Percentiles rank a stretch among this genome's conserved stretches.
Evolutionary conservation across 257 asterid genomes (phyloP).

Genomic region (Leptodermis oblonga): DNA sequence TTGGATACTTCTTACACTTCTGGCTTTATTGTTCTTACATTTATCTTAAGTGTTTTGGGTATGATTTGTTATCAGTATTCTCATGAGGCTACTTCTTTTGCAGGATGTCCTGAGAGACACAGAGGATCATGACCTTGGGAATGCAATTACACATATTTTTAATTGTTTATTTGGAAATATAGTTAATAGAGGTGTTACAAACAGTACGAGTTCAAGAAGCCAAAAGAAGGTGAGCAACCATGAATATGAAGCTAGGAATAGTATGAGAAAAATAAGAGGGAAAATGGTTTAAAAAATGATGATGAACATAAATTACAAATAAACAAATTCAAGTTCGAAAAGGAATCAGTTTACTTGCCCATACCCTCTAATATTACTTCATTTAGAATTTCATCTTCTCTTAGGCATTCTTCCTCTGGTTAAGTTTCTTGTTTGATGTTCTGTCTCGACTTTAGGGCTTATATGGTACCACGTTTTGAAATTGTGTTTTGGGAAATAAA

Average conservation of each 20-base stretch:
- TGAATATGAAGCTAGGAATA: background rate
- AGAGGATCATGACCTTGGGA: constrained; percentile 81
- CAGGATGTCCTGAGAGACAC: constrained; percentile 81
- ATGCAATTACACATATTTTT: constrained; percentile 65
- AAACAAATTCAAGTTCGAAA: background rate
- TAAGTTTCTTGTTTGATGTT: background rate
- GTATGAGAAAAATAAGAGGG: background rate
- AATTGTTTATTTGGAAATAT: constrained; percentile 75
- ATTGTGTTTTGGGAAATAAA: no score
- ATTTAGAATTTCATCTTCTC: background rate
- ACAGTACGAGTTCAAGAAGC: constrained; percentile 43
- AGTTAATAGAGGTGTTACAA: constrained; percentile 43
- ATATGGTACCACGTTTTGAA: no score
- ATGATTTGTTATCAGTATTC: constrained; percentile 5
- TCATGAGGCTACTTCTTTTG: constrained; percentile 15
- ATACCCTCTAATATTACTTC: no score
- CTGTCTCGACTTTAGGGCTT: no score
- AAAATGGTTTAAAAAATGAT: no score
- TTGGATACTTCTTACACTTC: constrained; percentile 16
- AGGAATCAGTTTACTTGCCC: background rate
- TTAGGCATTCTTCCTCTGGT: constrained; percentile 4
- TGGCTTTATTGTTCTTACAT: background rate
- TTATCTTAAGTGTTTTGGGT: background rate
- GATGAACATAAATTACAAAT: background rate
- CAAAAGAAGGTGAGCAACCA: constrained; percentile 50